Evolutionary conservation across 1,284 basidiomycete genomes (phyloP).

Genomic region (Microbotryum lychnidis-dioicae): DNA sequence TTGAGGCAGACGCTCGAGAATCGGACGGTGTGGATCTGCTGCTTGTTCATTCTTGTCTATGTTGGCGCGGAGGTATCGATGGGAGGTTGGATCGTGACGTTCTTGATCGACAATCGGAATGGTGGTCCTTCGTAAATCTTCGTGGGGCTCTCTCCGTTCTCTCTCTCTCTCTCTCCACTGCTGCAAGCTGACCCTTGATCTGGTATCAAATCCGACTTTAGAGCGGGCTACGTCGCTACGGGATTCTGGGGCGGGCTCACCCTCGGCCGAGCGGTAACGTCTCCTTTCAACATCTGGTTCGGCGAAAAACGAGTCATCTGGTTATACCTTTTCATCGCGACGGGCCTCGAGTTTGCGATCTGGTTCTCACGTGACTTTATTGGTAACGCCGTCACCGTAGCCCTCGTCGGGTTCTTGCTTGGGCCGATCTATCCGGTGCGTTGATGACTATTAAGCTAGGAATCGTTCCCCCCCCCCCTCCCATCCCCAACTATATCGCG

Average conservation of each 20-base stretch:
- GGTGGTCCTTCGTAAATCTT: conserved; percentile 15
- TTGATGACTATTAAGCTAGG: not conserved
- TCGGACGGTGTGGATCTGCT: conserved; percentile 4
- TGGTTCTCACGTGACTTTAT: conserved; percentile 23
- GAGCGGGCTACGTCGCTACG: conserved; percentile 20
- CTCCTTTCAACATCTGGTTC: conserved; percentile 12
- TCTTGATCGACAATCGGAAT: conserved; percentile 14
- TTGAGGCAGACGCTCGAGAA: conserved; percentile 10
- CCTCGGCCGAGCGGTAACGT: conserved; percentile 13
- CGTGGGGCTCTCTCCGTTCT: not conserved
- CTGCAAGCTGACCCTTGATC: no score
- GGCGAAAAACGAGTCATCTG: conserved; percentile 19
- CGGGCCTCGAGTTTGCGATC: conserved; percentile 23
- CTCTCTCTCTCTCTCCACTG: not conserved
- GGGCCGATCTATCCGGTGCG: conserved; percentile 2
- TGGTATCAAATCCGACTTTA: not conserved
- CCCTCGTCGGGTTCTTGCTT: not conserved
- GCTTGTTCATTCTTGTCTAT: conserved; percentile 22
- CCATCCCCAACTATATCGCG: no score
- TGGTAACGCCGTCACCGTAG: conserved; percentile 16
- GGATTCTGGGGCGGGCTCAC: conserved; percentile 22
- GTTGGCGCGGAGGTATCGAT: conserved; percentile 28
- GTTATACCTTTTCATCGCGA: conserved; percentile 11
- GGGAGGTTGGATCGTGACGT: conserved; percentile 29
- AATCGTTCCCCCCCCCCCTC: not conserved